A percentile compares a stretch with the other conserved stretches of the same genome.
These are phyloP conservation scores for Ceratobasidium sp. DNA, from an alignment of 1,284 basidiomycete genomes.

Conservation along the genomic window DNA sequence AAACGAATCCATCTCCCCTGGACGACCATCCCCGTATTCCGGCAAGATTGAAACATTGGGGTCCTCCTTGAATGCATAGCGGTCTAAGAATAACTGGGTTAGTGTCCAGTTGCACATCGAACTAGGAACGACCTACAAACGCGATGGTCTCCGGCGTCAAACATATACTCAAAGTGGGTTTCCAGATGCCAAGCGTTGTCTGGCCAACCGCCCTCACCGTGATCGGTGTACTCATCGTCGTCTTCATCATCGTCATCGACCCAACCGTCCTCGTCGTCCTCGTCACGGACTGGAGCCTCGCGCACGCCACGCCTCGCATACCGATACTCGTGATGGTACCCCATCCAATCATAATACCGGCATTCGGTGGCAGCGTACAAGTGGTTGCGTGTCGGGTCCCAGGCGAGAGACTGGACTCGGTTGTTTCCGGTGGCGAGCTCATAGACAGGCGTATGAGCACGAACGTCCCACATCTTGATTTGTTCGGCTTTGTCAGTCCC, in stretches of 20 bases:
- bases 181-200: not conserved
- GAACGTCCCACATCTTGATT: slow-evolving; percentile 38
- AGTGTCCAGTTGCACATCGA: not conserved
- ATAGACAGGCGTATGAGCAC: slow-evolving; percentile 22
- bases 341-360: slow-evolving; percentile 8
- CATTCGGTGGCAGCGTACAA: slow-evolving; percentile 38
- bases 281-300: not conserved
- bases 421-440: slow-evolving; percentile 43
- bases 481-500: slow-evolving; percentile 14
- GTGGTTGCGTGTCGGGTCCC: slow-evolving; percentile 7
- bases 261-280: slow-evolving; percentile 25
- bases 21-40: slow-evolving; percentile 32
- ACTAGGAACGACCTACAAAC: slow-evolving; percentile 14
- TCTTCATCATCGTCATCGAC: no score
- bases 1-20: not conserved
- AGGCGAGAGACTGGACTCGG: slow-evolving; percentile 25
- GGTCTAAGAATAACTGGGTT: slow-evolving; percentile 1
- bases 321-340: slow-evolving; percentile 30
- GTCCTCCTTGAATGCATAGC: slow-evolving; percentile 39
- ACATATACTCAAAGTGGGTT: slow-evolving; percentile 14
- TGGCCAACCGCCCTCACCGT: slow-evolving; percentile 15
- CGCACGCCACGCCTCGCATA: not conserved
- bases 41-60: slow-evolving; percentile 22
- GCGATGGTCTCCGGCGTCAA: slow-evolving; percentile 14
- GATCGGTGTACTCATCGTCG: slow-evolving; percentile 2